Base-by-base conservation (phyloP, 148 eudicot species). In the Drosera capensis region DNA sequence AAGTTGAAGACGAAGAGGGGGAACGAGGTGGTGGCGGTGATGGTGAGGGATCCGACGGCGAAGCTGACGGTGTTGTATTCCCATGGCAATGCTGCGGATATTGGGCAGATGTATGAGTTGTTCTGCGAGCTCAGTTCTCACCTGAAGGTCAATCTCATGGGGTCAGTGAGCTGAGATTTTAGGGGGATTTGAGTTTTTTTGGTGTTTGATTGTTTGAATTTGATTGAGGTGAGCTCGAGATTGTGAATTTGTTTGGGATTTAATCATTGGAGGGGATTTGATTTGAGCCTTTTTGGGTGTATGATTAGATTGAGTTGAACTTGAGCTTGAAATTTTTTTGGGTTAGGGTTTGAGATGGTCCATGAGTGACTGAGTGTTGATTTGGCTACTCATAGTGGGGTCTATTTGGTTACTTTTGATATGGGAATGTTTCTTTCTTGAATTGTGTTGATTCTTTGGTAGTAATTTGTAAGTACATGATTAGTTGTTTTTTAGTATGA, bases 51-150 rank as follows among this genome's bases (percentile, higher is more conserved):
- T 49, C 74, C 74, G 13, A 15, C 56, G 50, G 70, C 74, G 3
- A 59, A 62, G 53, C 58, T 70, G n/a, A 78, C 86, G 47, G 30
- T 82, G 45, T 43, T 82, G 41, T 82, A 82, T 49, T 82, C 94
- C 1, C 94, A 82, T 57, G 94, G 94, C 0, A 82, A 82, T 60
- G 97, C 94, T 12, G 94, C 97, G 40, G 97, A 88, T 71, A 67
- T 88, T 43, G 97, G 97, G 3, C 97, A 88, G 81, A 83, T 88
- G 94, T 84, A 88, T 56, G 97, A 88, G 69, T 84, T 88, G 23
- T 84, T 88, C 43, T 42, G 80, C 22, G 94, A 88, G 68, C 58
- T 83, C 58, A 83, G 94, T 54, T 80, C 84, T 34, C 94, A 83
- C 39, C 71, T 88, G 73, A 70, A 70, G 43, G 70, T 80, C 48